Conservation (phyloP, 805 yeast genomes). For the Nakazawaea wickerhamii region DNA sequence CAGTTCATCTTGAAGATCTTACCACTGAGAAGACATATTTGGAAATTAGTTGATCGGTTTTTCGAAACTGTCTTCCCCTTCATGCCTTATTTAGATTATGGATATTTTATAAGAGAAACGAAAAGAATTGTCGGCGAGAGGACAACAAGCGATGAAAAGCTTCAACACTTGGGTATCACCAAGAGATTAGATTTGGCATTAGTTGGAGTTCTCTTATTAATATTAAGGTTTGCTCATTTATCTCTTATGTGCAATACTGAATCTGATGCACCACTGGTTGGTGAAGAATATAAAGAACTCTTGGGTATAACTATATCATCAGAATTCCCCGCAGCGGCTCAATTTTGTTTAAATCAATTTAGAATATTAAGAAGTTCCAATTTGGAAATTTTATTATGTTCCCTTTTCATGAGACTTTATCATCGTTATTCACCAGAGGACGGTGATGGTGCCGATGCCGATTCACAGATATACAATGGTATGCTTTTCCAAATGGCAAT, state of each 20-base stretch:
- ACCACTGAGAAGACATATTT: constrained; percentile 34
- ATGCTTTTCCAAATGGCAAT: constrained; percentile 53
- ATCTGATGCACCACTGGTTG: not conserved
- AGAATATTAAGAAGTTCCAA: constrained; percentile 35
- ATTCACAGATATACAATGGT: constrained; percentile 41
- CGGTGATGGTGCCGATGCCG: constrained; percentile 40
- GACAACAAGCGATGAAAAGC: constrained; percentile 5
- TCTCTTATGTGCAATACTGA: constrained; percentile 5
- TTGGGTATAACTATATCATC: constrained; percentile 24
- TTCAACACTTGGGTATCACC: constrained; percentile 15
- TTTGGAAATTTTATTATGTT: constrained; percentile 40
- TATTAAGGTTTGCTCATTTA: constrained; percentile 9
- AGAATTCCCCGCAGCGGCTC: constrained; percentile 38
- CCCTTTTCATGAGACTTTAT: constrained; percentile 38
- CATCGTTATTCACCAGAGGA: constrained; percentile 40
- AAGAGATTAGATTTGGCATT: constrained; percentile 18
- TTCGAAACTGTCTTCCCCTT: constrained; percentile 41
- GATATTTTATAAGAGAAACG: constrained; percentile 26
- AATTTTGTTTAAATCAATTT: constrained; percentile 42
- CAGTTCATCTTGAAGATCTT: constrained; percentile 27
- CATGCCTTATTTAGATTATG: constrained; percentile 41
- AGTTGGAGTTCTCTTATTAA: constrained; percentile 7
- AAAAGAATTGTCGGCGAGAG: constrained; percentile 30
- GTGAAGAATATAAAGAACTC: not conserved
- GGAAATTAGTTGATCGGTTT: constrained; percentile 37